A percentile compares a stretch with the other conserved stretches of the same genome.
phyloP scores from a whole-genome alignment of 2,329 filamentous ascomycete species.

The Microdochium trichocladiopsis region DNA sequence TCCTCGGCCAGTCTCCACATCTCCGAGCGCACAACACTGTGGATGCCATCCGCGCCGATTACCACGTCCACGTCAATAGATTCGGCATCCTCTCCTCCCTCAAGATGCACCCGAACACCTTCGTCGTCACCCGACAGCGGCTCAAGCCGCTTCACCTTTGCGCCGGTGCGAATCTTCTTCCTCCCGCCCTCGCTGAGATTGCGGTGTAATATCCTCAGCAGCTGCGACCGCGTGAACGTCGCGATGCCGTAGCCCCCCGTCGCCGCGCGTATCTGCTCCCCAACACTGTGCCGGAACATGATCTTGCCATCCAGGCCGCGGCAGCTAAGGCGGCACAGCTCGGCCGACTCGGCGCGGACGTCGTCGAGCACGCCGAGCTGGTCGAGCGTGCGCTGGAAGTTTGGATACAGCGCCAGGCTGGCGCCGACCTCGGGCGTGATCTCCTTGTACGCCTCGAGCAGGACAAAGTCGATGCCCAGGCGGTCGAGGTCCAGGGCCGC shows the following conservation, averaged over 20 bases:
- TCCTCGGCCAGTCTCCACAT: slow-evolving; percentile 7
- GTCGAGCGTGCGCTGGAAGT: slow-evolving; percentile 29
- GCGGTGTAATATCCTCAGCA: slow-evolving; percentile 11
- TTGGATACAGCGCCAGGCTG: slow-evolving; percentile 27
- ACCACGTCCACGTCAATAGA: slow-evolving; percentile 6
- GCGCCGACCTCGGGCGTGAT: slow-evolving; percentile 31
- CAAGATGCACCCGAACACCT: slow-evolving; percentile 5
- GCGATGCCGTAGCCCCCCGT: slow-evolving; percentile 8
- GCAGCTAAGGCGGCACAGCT: slow-evolving; percentile 8
- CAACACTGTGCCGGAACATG: slow-evolving; percentile 1
- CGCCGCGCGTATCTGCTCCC: slow-evolving; percentile 2
- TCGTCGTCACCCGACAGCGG: slow-evolving; percentile 6
- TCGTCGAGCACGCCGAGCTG: slow-evolving; percentile 30
- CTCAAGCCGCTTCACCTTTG: slow-evolving; percentile 15
- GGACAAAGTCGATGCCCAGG: slow-evolving; percentile 31
- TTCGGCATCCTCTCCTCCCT: slow-evolving; percentile 12
- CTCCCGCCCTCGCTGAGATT: slow-evolving; percentile 3
- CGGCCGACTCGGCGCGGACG: slow-evolving; percentile 8
- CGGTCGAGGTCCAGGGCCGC: slow-evolving; percentile 29
- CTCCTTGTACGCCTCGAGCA: slow-evolving; percentile 28
- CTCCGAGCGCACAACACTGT: slow-evolving; percentile 6
- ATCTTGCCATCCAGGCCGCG: not conserved
- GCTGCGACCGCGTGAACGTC: slow-evolving; percentile 11
- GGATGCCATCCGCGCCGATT: slow-evolving; percentile 9
- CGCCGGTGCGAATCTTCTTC: slow-evolving; percentile 19